These are phyloP conservation scores for Cercis canadensis DNA, from an alignment of 306 rosid species.

Conservation along the genomic window DNA sequence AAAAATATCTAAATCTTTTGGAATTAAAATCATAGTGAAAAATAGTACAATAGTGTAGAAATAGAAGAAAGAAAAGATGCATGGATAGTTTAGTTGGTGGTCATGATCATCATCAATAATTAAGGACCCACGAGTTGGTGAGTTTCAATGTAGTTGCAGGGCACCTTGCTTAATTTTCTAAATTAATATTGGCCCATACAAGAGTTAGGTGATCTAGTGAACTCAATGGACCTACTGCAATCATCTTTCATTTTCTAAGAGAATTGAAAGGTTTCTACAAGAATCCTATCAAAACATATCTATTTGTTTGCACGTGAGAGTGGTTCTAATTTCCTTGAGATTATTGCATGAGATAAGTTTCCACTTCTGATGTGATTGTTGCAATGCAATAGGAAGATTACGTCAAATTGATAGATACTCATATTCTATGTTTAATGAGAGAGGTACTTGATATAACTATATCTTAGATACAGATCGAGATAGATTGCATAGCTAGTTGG, in stretches of 20 bases:
- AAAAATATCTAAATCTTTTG: no score
- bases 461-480: background rate
- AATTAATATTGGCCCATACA: constrained; percentile 51
- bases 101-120: constrained; percentile 18
- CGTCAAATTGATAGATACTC: constrained; percentile 4
- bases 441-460: constrained; percentile 25
- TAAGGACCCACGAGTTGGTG: constrained; percentile 57
- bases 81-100: constrained; percentile 24
- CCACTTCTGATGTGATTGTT: constrained; percentile 28
- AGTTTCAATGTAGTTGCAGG: constrained; percentile 42
- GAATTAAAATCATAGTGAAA: background rate
- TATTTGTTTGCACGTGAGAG: constrained; percentile 32
- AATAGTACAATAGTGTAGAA: no score
- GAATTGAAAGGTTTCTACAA: constrained; percentile 17
- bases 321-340: constrained; percentile 25
- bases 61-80: background rate
- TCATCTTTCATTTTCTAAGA: constrained; percentile 4
- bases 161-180: constrained; percentile 35
- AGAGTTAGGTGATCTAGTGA: constrained; percentile 33
- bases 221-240: constrained; percentile 42
- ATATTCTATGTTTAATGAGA: background rate
- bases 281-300: background rate
- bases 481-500: background rate
- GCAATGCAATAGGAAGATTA: background rate
- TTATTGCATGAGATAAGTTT: constrained; percentile 18